Evolutionary conservation across 225 moss, liverwort and hornwort genomes (phyloP).

Genomic region (Takakia lepidozioides): DNA sequence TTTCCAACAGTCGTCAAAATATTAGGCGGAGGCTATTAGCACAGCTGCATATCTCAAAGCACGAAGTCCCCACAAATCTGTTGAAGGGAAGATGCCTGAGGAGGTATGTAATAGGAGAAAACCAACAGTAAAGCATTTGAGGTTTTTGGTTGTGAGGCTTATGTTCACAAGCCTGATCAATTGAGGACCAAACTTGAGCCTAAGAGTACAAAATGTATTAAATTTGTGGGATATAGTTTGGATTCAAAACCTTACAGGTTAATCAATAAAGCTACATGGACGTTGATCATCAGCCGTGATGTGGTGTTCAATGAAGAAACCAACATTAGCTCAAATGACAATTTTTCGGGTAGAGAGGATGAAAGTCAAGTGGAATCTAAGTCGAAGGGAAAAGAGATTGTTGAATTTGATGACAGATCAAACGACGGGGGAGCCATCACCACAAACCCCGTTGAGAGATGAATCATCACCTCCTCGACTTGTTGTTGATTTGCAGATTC

Average conservation of each 20-base stretch:
- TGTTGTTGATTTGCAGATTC: not conserved
- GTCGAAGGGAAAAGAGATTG: not conserved
- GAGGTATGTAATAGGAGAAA: constrained; percentile 1
- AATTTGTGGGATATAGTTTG: constrained; percentile 1
- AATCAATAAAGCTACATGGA: not conserved
- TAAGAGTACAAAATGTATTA: not conserved
- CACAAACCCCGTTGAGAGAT: not conserved
- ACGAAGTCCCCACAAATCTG: not conserved
- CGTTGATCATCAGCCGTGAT: not conserved
- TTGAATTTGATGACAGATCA: not conserved
- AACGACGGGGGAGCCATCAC: not conserved
- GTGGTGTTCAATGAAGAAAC: constrained; percentile 1
- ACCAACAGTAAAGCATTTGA: not conserved
- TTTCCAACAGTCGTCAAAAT: not conserved
- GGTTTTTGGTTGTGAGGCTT: constrained; percentile 1
- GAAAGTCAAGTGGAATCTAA: not conserved
- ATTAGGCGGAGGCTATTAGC: not conserved
- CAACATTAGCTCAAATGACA: too few relatives aligned
- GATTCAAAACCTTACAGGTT: not conserved
- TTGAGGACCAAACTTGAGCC: not conserved
- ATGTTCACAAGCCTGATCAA: not conserved
- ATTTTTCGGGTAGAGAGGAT: not conserved
- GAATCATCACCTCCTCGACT: not conserved
- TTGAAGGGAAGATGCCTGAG: not conserved
- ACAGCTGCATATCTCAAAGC: not conserved